Percentiles rank a stretch among this genome's conserved stretches.
These are phyloP conservation scores for Aspergillus fischeri DNA, from an alignment of 2,329 filamentous ascomycete genomes.

Conservation along the genomic window DNA sequence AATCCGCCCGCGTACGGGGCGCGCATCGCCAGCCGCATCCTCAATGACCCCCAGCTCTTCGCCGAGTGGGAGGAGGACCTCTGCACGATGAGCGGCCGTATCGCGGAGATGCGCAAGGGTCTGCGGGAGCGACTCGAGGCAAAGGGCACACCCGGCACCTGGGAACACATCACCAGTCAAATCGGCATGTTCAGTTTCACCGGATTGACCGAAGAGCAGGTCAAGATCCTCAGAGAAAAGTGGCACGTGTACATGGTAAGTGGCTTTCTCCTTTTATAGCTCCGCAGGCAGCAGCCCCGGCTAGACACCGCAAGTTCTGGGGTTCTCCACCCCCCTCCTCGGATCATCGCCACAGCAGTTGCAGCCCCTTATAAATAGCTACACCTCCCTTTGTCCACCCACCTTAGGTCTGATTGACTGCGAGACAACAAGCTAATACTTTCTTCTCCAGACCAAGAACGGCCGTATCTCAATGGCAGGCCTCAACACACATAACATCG, in stretches of 20 bases:
- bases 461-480: conserved; percentile 98
- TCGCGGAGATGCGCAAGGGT: conserved; percentile 82
- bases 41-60: conserved; percentile 80
- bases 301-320: background rate
- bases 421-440: conserved; percentile 3
- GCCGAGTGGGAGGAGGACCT: conserved; percentile 90
- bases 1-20: conserved; percentile 95
- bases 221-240: conserved; percentile 43
- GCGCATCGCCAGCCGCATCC: conserved; percentile 74
- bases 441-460: conserved; percentile 68
- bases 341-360: background rate
- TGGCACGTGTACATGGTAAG: conserved; percentile 50
- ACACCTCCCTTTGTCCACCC: no score
- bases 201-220: conserved; percentile 48
- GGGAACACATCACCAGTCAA: conserved; percentile 97
- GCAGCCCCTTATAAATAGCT: no score
- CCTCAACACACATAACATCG: conserved; percentile 86
- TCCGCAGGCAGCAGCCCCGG: background rate
- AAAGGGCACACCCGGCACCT: conserved; percentile 79
- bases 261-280: conserved; percentile 2
- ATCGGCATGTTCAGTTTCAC: conserved; percentile 98
- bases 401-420: background rate
- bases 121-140: conserved; percentile 77
- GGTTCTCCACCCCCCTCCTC: background rate
- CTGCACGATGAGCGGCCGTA: conserved; percentile 89